phyloP scores from a whole-genome alignment of 345 rosid genomes.

The Gossypium sturtianum region DNA sequence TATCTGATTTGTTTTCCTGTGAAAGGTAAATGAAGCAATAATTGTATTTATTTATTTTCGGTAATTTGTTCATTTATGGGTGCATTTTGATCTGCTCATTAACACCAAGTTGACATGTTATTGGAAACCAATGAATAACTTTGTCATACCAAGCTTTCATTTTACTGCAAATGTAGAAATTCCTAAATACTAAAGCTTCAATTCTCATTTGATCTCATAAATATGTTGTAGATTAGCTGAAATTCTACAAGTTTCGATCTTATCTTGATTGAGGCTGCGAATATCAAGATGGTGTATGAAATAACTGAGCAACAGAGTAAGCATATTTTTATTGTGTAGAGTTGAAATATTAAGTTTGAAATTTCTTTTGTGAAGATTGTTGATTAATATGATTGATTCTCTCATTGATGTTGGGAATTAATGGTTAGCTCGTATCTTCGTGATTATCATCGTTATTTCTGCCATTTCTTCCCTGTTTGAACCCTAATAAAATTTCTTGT shows the following conservation, averaged over 20 bases:
- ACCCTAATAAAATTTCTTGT: neutral
- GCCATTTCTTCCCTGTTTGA: neutral
- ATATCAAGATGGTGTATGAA: slow-evolving; percentile 12
- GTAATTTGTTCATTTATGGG: neutral
- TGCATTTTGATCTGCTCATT: neutral
- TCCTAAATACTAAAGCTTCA: neutral
- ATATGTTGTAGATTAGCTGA: neutral
- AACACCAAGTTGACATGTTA: neutral
- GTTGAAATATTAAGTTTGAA: neutral
- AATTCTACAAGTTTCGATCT: neutral
- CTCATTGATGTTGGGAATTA: neutral
- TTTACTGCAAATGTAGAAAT: neutral
- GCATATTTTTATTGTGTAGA: neutral
- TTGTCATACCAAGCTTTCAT: neutral
- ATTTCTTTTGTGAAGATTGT: neutral
- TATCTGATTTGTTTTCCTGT: neutral
- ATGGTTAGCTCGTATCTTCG: neutral
- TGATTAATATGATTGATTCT: neutral
- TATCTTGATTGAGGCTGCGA: neutral
- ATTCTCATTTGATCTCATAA: neutral
- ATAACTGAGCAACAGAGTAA: slow-evolving; percentile 14
- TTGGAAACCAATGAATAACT: neutral
- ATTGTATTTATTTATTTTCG: neutral
- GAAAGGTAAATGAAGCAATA: neutral
- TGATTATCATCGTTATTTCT: neutral